Percentiles rank a stretch among this genome's conserved stretches.
phyloP scores from a whole-genome alignment of 257 asterid genomes.

The Solanum etuberosum region DNA sequence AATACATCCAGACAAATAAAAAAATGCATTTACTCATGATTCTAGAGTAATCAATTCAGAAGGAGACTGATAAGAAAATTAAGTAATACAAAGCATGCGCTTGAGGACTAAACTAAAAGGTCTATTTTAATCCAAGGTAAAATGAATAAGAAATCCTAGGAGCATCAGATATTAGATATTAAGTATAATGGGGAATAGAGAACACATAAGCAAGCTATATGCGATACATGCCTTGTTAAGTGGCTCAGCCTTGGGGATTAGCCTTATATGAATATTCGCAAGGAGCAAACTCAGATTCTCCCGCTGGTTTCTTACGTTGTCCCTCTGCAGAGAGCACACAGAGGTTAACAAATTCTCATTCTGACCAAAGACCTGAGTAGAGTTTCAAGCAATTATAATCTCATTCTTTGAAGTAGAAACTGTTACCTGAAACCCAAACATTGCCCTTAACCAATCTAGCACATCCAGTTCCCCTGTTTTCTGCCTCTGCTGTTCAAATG shows the following conservation, averaged over 20 bases:
- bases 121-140: neutral
- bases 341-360: constrained; percentile 1
- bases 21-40: neutral
- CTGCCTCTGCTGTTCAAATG: constrained; percentile 77
- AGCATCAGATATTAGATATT: neutral
- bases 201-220: constrained; percentile 2
- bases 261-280: constrained; percentile 86
- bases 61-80: neutral
- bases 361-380: constrained; percentile 1
- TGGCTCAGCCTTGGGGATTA: constrained; percentile 84
- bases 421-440: constrained; percentile 97
- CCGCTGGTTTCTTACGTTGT: constrained; percentile 88
- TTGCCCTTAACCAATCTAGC: constrained; percentile 96
- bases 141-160: neutral
- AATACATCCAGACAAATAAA: constrained; percentile 1
- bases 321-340: constrained; percentile 52
- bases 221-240: constrained; percentile 48
- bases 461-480: constrained; percentile 82
- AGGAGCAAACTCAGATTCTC: constrained; percentile 84
- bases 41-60: neutral
- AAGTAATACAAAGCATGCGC: neutral
- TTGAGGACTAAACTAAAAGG: neutral
- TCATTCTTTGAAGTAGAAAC: constrained; percentile 12
- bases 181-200: neutral
- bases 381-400: neutral